These are phyloP conservation scores for Penicillium sp. DNA, from an alignment of 2,329 filamentous ascomycete species.

Conservation along the genomic window DNA sequence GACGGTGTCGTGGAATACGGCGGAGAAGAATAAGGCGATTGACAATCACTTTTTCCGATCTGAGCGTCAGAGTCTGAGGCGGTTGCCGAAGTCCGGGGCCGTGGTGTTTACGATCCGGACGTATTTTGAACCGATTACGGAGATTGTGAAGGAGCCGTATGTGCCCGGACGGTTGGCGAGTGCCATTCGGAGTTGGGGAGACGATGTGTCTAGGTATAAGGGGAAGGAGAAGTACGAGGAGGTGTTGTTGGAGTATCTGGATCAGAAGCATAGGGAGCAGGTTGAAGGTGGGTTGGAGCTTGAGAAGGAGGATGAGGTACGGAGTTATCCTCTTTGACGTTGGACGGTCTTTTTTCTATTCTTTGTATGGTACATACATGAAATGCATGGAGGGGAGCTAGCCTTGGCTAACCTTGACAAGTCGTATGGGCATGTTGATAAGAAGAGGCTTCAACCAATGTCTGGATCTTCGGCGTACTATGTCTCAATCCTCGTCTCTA, in stretches of 20 bases:
- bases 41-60: constrained; percentile 74
- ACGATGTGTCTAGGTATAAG: constrained; percentile 74
- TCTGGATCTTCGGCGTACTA: background rate
- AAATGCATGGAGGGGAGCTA: background rate
- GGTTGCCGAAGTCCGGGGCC: constrained; percentile 58
- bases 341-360: background rate
- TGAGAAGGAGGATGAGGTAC: constrained; percentile 58
- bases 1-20: constrained; percentile 69
- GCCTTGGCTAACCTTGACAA: background rate
- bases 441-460: background rate
- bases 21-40: constrained; percentile 70
- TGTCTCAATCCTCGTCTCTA: background rate
- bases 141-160: constrained; percentile 68
- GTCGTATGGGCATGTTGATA: background rate
- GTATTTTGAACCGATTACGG: constrained; percentile 71
- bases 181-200: constrained; percentile 76
- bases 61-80: constrained; percentile 68
- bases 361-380: background rate
- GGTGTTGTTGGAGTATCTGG: constrained; percentile 73
- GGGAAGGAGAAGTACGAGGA: constrained; percentile 71
- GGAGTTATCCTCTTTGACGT: constrained; percentile 59
- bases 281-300: constrained; percentile 64
- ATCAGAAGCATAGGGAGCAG: constrained; percentile 71
- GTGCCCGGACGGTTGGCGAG: constrained; percentile 76
- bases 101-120: constrained; percentile 76